These are phyloP conservation scores for Epichloe baconii DNA, from an alignment of 2,329 filamentous ascomycete genomes.

Conservation along the genomic window DNA sequence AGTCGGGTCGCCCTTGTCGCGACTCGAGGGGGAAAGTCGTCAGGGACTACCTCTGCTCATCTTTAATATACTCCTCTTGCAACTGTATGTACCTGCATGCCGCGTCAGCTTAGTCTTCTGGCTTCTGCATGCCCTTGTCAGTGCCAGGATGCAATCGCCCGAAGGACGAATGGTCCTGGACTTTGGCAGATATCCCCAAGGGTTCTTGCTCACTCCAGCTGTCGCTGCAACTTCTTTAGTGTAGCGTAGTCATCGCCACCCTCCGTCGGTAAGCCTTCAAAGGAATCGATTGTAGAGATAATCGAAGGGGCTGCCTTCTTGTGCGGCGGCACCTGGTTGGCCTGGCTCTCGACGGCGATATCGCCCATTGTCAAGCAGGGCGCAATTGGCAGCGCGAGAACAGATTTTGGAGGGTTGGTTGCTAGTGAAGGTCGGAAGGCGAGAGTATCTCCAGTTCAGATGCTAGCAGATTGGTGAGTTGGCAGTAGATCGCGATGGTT, in stretches of 20 bases:
- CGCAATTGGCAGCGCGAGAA: slow-evolving; percentile 1
- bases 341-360: slow-evolving; percentile 70
- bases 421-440: not conserved
- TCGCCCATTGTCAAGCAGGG: slow-evolving; percentile 58
- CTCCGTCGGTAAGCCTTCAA: slow-evolving; percentile 72
- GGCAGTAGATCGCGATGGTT: not conserved
- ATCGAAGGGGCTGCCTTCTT: slow-evolving; percentile 66
- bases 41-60: slow-evolving; percentile 70
- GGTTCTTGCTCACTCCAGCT: slow-evolving; percentile 60
- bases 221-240: slow-evolving; percentile 90
- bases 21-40: not conserved
- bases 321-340: slow-evolving; percentile 60
- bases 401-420: not conserved
- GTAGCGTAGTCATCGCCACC: slow-evolving; percentile 87
- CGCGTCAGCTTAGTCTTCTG: slow-evolving; percentile 14
- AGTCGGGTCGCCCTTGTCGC: no score
- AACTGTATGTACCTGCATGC: slow-evolving; percentile 70
- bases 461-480: not conserved
- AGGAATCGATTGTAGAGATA: slow-evolving; percentile 80
- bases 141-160: not conserved
- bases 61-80: slow-evolving; percentile 99
- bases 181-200: not conserved
- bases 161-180: not conserved
- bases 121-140: not conserved
- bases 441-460: not conserved